phyloP scores from a whole-genome alignment of 305 asterid species.

The Lippia alba region DNA sequence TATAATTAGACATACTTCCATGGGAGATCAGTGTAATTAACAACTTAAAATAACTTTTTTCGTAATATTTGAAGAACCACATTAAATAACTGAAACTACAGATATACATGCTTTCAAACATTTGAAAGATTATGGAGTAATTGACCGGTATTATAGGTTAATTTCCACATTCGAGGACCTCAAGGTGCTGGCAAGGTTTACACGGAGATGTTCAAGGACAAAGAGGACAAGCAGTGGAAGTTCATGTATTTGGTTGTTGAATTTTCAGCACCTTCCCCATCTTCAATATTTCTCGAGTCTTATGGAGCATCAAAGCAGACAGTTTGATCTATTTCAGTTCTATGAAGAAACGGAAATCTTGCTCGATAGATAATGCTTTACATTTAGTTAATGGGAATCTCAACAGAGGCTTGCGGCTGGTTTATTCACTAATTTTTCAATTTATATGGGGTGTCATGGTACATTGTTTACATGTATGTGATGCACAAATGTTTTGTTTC shows the following conservation, averaged over 20 bases:
- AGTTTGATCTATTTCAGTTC: background rate
- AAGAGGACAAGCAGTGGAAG: slow-evolving; percentile 83
- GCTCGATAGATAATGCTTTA: slow-evolving; percentile 12
- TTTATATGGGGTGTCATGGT: slow-evolving; percentile 8
- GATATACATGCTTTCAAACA: background rate
- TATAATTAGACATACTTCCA: too few species aligned
- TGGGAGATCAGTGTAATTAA: too few species aligned
- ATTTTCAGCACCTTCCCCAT: slow-evolving; percentile 66
- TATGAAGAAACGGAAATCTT: slow-evolving; percentile 6
- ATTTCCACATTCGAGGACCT: slow-evolving; percentile 87
- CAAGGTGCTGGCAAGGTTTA: slow-evolving; percentile 84
- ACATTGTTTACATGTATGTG: background rate
- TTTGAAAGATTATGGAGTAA: slow-evolving; percentile 2
- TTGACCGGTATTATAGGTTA: slow-evolving; percentile 54
- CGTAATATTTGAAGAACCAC: background rate
- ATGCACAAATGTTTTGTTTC: slow-evolving; percentile 17
- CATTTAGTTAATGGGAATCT: slow-evolving; percentile 24
- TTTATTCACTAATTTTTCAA: slow-evolving; percentile 1
- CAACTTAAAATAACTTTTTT: too few species aligned
- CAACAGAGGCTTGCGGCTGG: background rate
- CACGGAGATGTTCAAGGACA: slow-evolving; percentile 90
- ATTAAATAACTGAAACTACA: slow-evolving; percentile 17
- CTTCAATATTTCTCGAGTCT: slow-evolving; percentile 93
- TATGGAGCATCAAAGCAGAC: slow-evolving; percentile 64
- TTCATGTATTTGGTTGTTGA: slow-evolving; percentile 80